These are phyloP conservation scores for Pseudocohnilembus persalinus DNA, from an alignment of 169 alveolate genomes.

Conservation along the genomic window DNA sequence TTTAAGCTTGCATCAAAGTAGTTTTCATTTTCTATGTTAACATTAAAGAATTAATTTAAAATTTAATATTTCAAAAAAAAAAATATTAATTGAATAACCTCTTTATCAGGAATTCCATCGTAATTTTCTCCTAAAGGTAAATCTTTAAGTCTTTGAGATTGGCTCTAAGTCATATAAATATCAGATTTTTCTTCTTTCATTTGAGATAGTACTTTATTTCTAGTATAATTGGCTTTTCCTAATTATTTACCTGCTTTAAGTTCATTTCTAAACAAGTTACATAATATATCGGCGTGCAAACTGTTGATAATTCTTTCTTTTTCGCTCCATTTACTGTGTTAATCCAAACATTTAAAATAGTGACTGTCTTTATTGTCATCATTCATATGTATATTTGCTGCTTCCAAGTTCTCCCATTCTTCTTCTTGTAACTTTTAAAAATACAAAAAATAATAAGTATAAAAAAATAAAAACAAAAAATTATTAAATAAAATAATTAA, in stretches of 20 bases:
- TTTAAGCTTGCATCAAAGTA: slow-evolving; percentile 39
- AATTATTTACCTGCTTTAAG: slow-evolving; percentile 48
- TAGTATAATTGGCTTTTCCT: slow-evolving; percentile 40
- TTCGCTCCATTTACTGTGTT: slow-evolving; percentile 27
- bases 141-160: not conserved
- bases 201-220: slow-evolving; percentile 1
- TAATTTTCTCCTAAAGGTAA: slow-evolving; percentile 25
- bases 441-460: no score
- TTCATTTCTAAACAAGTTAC: slow-evolving; percentile 52
- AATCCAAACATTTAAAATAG: slow-evolving; percentile 23
- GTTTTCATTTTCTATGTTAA: slow-evolving; percentile 17
- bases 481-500: no score
- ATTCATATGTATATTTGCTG: slow-evolving; percentile 10
- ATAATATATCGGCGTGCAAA: slow-evolving; percentile 54
- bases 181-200: not conserved
- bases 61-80: not conserved
- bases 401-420: slow-evolving; percentile 47
- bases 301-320: slow-evolving; percentile 44
- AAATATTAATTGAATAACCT: not conserved
- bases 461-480: no score
- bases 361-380: slow-evolving; percentile 39
- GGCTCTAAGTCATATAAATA: not conserved
- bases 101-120: slow-evolving; percentile 39
- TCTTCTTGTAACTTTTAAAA: slow-evolving; percentile 31
- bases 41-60: not conserved